Evolutionary conservation across 768 basidiomycete species (phyloP), one percentile per base, ranked within the genome.

Genomic region (Coprinopsis strossmayeri): DNA sequence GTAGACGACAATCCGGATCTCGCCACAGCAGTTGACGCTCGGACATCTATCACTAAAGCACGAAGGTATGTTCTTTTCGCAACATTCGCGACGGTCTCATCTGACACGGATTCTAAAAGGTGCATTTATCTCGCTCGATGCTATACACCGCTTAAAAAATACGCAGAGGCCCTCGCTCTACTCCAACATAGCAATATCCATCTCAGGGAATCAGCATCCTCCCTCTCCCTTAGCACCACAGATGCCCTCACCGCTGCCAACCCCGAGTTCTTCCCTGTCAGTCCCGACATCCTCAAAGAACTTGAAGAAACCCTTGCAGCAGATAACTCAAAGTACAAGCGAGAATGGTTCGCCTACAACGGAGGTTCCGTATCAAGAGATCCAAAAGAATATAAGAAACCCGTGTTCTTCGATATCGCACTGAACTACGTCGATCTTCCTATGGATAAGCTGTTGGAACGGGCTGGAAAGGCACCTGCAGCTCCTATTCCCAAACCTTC

Each of bases 371-470:
- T 68, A 27, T 63, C 69, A 11, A 61, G 62, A 0, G 71, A 76
- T 41, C 60, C 70, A 42, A 72, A 74, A 57, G 64, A 71, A 32
- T 70, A 82, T 59, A 82, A 84, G 69, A 95, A 95, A 61, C 90
- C 91, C 13, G 59, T 91, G 34, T 96, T 97, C 71, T 96, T 94
- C 66, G 90, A 96, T 61, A 87, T 91, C 52, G 93, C 91, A 15
- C 80, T 93, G 58, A 96, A 95, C 65, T 96, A 95, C 60, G 83
- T 91, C 47, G 81, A 87, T 54, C 65, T 92, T 51, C 88, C 93
- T 58, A 84, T 93, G 81, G 86, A 89, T 38, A 69, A 78, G 44
- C 64, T 96, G 50, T 67, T 81, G 57, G 77, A 74, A 50, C 71
- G 85, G 15, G 87, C 84, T 2, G 91, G 91, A 1, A 83, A 81